phyloP scores from a whole-genome alignment of 129 eudicot species.

The Mikania micrantha region DNA sequence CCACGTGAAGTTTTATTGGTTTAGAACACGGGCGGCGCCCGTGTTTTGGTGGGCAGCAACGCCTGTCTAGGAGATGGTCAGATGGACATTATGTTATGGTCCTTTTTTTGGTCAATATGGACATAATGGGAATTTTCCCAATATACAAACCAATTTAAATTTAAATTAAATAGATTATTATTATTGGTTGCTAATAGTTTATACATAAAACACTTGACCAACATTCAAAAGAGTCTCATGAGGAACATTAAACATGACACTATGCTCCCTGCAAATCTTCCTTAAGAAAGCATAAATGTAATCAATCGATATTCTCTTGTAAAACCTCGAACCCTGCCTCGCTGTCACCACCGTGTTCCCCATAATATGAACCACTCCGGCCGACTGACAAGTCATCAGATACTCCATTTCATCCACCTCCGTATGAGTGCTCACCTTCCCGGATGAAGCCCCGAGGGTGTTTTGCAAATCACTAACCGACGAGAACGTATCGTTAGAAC shows the following conservation, averaged over 20 bases:
- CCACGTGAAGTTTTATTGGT: too few relatives aligned
- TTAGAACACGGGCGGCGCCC: too few relatives aligned
- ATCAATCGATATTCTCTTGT: constrained; percentile 54
- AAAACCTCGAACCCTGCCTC: constrained; percentile 47
- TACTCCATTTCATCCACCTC: constrained; percentile 63
- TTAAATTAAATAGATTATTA: too few relatives aligned
- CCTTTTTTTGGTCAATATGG: too few relatives aligned
- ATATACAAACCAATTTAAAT: too few relatives aligned
- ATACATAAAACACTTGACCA: constrained; percentile 69
- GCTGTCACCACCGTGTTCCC: constrained; percentile 30
- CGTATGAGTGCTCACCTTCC: constrained; percentile 34
- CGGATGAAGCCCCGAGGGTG: constrained; percentile 40
- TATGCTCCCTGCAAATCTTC: constrained; percentile 81
- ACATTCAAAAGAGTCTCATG: constrained; percentile 78
- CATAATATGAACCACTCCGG: constrained; percentile 71
- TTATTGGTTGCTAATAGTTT: too few relatives aligned
- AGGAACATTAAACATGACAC: constrained; percentile 76
- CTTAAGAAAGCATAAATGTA: constrained; percentile 66
- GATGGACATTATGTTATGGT: too few relatives aligned
- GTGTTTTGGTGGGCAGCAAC: too few relatives aligned
- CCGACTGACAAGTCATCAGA: constrained; percentile 45
- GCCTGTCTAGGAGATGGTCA: too few relatives aligned
- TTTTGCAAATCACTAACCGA: constrained; percentile 26
- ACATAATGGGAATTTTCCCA: too few relatives aligned
- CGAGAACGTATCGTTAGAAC: constrained; percentile 22